A percentile compares a stretch with the other conserved stretches of the same genome.
phyloP scores from a whole-genome alignment of 148 eudicot species.

The Fagopyrum tataricum region DNA sequence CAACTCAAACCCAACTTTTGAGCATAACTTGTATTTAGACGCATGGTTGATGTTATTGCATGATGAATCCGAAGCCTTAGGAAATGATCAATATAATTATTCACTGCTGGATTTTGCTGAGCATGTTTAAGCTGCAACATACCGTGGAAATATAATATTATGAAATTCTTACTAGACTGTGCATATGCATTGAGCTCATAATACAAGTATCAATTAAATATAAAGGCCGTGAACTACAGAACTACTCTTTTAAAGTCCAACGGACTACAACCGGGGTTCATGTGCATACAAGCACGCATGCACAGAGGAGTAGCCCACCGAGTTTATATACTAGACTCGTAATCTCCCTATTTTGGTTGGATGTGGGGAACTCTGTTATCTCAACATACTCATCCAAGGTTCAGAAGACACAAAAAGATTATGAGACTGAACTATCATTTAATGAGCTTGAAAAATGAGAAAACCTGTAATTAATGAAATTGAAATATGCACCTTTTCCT shows the following conservation, averaged over 20 bases:
- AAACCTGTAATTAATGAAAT: background rate
- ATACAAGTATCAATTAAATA: background rate
- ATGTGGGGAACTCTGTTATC: too few species aligned
- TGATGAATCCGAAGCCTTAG: background rate
- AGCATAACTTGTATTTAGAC: background rate
- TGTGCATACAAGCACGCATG: background rate
- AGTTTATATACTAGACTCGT: too few species aligned
- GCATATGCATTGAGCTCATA: background rate
- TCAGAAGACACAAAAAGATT: background rate
- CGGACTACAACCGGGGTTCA: background rate
- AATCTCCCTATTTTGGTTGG: too few species aligned
- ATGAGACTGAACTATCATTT: constrained; percentile 4
- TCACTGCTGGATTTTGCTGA: background rate
- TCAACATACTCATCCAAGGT: background rate
- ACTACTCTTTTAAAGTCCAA: background rate
- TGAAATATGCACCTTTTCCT: background rate
- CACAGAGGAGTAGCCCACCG: background rate
- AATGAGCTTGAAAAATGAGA: background rate
- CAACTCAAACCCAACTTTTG: background rate
- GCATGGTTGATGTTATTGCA: background rate
- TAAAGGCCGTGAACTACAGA: background rate
- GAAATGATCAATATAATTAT: background rate
- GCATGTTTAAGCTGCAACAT: background rate
- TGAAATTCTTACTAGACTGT: background rate
- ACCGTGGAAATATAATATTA: background rate